A percentile compares a stretch with the other conserved stretches of the same genome.
Conservation (phyloP, 768 basidiomycete species). For the Tulasnella calospora region DNA sequence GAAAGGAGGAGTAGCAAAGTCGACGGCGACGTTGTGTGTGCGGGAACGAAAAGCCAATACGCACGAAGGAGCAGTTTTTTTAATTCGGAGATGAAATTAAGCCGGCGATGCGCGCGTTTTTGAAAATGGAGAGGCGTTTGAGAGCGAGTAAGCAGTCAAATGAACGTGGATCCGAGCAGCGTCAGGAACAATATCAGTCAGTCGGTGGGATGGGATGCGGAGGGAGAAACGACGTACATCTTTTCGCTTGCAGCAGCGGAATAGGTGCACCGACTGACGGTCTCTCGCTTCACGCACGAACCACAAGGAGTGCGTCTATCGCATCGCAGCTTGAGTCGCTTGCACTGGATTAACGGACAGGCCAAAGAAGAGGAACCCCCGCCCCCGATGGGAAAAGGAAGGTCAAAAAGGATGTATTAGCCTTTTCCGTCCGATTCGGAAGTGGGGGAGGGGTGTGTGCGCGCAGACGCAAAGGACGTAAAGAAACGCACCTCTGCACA, state of each 20-base stretch:
- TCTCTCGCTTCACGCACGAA: conserved; percentile 70
- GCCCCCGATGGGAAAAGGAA: background rate
- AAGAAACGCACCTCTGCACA: conserved; percentile 71
- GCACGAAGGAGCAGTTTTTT: background rate
- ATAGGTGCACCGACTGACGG: conserved; percentile 28
- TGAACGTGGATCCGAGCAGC: background rate
- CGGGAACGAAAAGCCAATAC: background rate
- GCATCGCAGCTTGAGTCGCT: conserved; percentile 81
- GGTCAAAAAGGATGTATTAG: background rate
- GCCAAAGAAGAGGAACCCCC: background rate
- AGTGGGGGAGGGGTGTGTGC: background rate
- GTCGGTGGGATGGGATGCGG: background rate
- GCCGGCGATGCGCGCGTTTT: background rate
- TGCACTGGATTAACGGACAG: conserved; percentile 52
- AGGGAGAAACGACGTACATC: conserved; percentile 48
- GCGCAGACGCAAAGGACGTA: background rate
- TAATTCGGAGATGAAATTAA: background rate
- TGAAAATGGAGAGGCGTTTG: too few relatives aligned
- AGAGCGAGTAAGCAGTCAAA: background rate
- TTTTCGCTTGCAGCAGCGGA: conserved; percentile 74
- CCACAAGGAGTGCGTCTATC: conserved; percentile 73
- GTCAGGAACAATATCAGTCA: background rate
- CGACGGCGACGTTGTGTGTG: conserved; percentile 1
- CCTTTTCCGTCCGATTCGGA: background rate
- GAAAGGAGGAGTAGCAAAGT: background rate